A percentile compares a stretch with the other conserved stretches of the same genome.
These are phyloP conservation scores for Suaeda aralocaspica DNA, from an alignment of 148 eudicot genomes.

Conservation along the genomic window DNA sequence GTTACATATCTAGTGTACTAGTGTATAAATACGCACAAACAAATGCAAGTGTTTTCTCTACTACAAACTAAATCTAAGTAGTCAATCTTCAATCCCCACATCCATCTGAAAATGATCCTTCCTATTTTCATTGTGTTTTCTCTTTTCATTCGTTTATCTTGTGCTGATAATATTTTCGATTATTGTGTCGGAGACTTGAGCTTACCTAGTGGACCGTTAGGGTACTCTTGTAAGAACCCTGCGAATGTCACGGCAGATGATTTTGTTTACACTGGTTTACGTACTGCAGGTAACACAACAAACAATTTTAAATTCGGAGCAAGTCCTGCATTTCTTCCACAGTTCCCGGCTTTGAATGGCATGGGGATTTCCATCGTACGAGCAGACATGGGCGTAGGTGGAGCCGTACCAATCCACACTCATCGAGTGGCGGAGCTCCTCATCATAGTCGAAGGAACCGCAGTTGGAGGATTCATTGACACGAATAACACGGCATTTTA, in stretches of 20 bases:
- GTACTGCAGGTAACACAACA: not conserved
- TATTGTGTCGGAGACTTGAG: constrained; percentile 11
- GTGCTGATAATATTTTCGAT: not conserved
- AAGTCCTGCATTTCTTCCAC: not conserved
- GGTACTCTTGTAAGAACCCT: constrained; percentile 16
- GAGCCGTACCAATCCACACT: constrained; percentile 14
- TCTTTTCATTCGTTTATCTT: not conserved
- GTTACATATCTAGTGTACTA: too few relatives aligned
- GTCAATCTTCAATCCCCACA: too few relatives aligned
- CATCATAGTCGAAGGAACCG: not conserved
- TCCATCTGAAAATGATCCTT: not conserved
- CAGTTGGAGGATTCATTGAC: constrained; percentile 9
- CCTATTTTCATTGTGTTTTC: not conserved
- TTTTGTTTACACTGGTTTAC: constrained; percentile 7
- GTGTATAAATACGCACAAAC: too few relatives aligned
- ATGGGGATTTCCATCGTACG: constrained; percentile 16
- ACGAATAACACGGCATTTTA: constrained; percentile 9
- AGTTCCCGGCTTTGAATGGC: constrained; percentile 15
- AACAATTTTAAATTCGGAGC: constrained; percentile 10
- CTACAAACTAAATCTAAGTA: not conserved
- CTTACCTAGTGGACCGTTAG: constrained; percentile 8
- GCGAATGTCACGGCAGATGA: constrained; percentile 8
- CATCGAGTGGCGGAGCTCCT: constrained; percentile 12
- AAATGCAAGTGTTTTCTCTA: too few relatives aligned
- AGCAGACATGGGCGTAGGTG: constrained; percentile 5